Conservation (phyloP, 1,284 basidiomycete genomes). For the Rhodotorula sp. region DNA sequence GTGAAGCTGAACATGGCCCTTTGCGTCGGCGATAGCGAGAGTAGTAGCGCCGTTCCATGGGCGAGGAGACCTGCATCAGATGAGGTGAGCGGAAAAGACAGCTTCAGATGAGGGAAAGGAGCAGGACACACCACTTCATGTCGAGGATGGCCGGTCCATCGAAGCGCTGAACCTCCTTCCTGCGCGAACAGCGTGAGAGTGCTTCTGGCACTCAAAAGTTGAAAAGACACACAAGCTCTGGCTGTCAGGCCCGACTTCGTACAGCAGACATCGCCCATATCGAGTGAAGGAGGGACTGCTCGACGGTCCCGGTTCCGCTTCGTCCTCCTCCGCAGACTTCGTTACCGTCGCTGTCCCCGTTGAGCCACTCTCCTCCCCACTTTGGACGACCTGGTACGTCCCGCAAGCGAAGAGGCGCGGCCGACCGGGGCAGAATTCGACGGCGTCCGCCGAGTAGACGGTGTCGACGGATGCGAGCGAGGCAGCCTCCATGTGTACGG, state of each 20-base stretch:
- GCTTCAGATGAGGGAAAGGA: not conserved
- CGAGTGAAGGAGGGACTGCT: slow-evolving; percentile 53
- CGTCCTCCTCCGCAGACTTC: slow-evolving; percentile 46
- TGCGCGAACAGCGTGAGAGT: slow-evolving; percentile 46
- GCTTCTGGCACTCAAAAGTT: not conserved
- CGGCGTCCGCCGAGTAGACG: slow-evolving; percentile 76
- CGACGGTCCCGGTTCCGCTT: slow-evolving; percentile 41
- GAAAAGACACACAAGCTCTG: slow-evolving; percentile 44
- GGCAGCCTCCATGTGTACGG: not conserved
- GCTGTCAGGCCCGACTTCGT: slow-evolving; percentile 53
- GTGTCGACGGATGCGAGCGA: slow-evolving; percentile 60
- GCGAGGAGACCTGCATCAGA: slow-evolving; percentile 15
- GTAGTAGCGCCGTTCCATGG: slow-evolving; percentile 19
- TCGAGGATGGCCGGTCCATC: slow-evolving; percentile 81
- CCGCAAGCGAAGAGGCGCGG: slow-evolving; percentile 76
- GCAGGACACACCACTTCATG: slow-evolving; percentile 73
- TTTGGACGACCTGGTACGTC: slow-evolving; percentile 64
- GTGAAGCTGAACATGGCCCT: slow-evolving; percentile 69
- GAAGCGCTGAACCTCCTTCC: slow-evolving; percentile 65
- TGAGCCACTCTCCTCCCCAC: not conserved
- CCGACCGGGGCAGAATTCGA: slow-evolving; percentile 79
- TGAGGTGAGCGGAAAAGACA: not conserved
- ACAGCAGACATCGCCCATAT: slow-evolving; percentile 68
- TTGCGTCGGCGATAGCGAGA: slow-evolving; percentile 76
- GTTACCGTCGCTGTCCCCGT: slow-evolving; percentile 11